Evolutionary conservation across 2,329 filamentous ascomycete genomes (phyloP), one percentile per base, ranked within the genome.

Genomic region (Leptoxyphium fumago): DNA sequence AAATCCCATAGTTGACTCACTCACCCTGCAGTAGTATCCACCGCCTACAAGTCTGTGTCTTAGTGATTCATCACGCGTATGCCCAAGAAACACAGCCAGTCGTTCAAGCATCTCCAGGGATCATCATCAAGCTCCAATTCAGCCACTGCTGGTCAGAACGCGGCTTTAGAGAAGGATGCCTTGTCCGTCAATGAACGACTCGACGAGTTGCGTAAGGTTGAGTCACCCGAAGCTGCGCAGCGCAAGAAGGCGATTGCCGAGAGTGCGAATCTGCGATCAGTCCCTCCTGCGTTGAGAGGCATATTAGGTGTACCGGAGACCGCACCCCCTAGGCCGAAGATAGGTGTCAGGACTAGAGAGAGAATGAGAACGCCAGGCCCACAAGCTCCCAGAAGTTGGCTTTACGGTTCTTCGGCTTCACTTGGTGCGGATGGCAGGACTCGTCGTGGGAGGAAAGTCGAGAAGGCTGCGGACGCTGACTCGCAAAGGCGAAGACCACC

Each of bases 51-150:
- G 21, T 7, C 21, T 26, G 21, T 26, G 21, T 26, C 21, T 26
- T 26, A 26, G 32, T 36, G 32, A 36, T 13, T 36, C 32, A 36
- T 36, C 32, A 13, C 15, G 15, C 32, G 32, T 47, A 71, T 71
- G 68, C 68, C 68, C 52, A 71, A 70, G 60, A 70, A 69, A 55
- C 63, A 65, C 48, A 57, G 59, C 13, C 63, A 61, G 38, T 58
- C 60, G 46, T 64, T 67, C 50, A 61, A 62, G 43, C 59, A 63
- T 47, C 55, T 63, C 38, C 61, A 65, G 52, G 63, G 63, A 29
- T 43, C 45, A 11, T 51, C 48, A 38, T 51, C 52, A 36, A 44
- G 46, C 15, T 55, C 53, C 50, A 61, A 65, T 48, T 58, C 60
- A 2, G 61, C 58, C 48, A 50, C 55, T 32, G 51, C 54, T 18